Percentiles rank a stretch among this genome's conserved stretches.
Evolutionary conservation across 129 eudicot species (phyloP).

Genomic region (Heracleum sosnowskyi): DNA sequence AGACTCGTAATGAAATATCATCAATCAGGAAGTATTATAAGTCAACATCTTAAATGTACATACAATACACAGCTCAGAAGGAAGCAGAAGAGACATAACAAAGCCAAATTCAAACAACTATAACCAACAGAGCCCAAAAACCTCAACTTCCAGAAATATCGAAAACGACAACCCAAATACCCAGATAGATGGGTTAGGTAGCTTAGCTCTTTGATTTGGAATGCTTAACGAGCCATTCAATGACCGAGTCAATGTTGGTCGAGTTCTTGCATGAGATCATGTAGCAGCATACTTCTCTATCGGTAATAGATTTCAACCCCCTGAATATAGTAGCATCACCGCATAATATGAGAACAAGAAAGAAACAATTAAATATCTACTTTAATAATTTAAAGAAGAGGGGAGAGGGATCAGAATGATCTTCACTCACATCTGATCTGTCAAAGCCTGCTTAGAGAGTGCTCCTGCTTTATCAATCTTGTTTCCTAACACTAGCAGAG

Average conservation of each 20-base stretch:
- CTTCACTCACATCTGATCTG: slow-evolving; percentile 78
- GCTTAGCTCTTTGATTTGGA: slow-evolving; percentile 61
- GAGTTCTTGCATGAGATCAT: slow-evolving; percentile 94
- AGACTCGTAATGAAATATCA: neutral
- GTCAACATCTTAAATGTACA: slow-evolving; percentile 11
- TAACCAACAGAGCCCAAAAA: neutral
- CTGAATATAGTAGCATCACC: slow-evolving; percentile 23
- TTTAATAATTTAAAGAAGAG: neutral
- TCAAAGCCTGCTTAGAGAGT: slow-evolving; percentile 76
- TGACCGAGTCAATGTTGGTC: slow-evolving; percentile 71
- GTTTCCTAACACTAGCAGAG: slow-evolving; percentile 91
- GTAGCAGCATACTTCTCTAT: slow-evolving; percentile 80
- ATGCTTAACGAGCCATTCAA: slow-evolving; percentile 85
- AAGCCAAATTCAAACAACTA: slow-evolving; percentile 3
- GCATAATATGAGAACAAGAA: neutral
- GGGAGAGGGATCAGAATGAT: neutral
- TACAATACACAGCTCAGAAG: slow-evolving; percentile 8
- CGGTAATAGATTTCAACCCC: slow-evolving; percentile 57
- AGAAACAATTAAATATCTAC: neutral
- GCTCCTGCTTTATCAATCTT: slow-evolving; percentile 90
- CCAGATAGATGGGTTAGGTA: neutral
- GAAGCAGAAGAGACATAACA: neutral
- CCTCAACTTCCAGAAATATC: neutral
- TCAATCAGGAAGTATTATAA: neutral
- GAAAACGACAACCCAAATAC: neutral